phyloP scores from a whole-genome alignment of 2,329 filamentous ascomycete species.

The Diaporthe citrichinensis region DNA sequence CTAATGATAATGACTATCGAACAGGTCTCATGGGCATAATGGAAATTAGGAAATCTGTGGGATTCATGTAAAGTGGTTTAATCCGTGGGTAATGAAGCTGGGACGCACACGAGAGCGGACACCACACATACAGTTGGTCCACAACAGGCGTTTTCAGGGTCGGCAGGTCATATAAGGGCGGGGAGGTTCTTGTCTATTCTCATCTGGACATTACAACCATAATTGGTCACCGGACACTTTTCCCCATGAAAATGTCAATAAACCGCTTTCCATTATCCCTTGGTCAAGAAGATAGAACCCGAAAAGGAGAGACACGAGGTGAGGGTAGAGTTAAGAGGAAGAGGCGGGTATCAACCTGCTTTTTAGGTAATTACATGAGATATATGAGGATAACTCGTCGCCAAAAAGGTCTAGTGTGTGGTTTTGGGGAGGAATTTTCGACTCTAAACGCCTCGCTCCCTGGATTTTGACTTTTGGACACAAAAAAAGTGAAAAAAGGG shows the following conservation, averaged over 20 bases:
- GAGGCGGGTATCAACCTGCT: conserved; percentile 8
- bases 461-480: not conserved
- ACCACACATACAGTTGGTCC: not conserved
- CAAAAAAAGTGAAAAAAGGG: not conserved
- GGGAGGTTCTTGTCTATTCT: not conserved
- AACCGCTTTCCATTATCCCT: not conserved
- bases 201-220: conserved; percentile 12
- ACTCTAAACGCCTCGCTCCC: conserved; percentile 34
- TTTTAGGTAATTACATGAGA: conserved; percentile 19
- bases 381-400: not conserved
- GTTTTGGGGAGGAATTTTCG: not conserved
- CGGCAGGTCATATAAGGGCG: not conserved
- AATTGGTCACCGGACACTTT: not conserved
- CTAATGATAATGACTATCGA: conserved; percentile 30
- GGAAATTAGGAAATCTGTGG: not conserved
- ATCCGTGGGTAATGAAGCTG: not conserved
- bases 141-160: conserved; percentile 15
- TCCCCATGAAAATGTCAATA: not conserved
- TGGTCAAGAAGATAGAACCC: not conserved
- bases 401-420: not conserved
- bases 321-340: not conserved
- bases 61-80: not conserved
- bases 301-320: not conserved
- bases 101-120: not conserved
- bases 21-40: conserved; percentile 32